Base-by-base conservation (phyloP, 2,329 filamentous ascomycete genomes). In the Lachnellula subtilissima region DNA sequence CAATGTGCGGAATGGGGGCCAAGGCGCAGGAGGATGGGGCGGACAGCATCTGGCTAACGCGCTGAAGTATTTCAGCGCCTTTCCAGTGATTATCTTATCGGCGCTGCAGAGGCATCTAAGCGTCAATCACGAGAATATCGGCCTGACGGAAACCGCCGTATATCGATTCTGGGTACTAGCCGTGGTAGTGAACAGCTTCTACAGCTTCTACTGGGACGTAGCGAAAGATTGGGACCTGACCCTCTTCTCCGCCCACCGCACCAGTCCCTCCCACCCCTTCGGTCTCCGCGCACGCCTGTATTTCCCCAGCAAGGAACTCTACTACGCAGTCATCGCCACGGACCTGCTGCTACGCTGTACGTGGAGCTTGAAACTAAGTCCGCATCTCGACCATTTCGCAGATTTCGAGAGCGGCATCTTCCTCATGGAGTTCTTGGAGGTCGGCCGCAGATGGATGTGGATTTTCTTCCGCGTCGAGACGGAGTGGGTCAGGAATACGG, bases 171-270 rank as follows among this genome's bases (percentile, higher is more conserved):
- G 90, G 86, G 76, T 95, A 32, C 73, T 81, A 37, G 87, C 87
- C 45, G 88, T 90, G 32, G 76, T 91, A 36, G 69, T 94, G 65
- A 97, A 99, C 72, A 95, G 90, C 14, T 77, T 88, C 46, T 99
- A 96, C 74, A 91, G 88, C n/a, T 97, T 97, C 76, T 99, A 94
- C 78, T 99, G 94, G 94, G 94, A 99, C 67, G 85, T 97, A 32
- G 81, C 90, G 54, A 94, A 92, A 75, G 94, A 99, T 77, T 99
- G 94, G 94, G 94, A 97, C 69, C 78, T 99, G 60, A 89, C 88
- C 0, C 79, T 97, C 14, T 89, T 97, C 68, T 83, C 87, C 2
- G 71, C 78, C 1, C 70, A 75, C 14, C 74, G 73, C 39, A 15
- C 87, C 60, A 57, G 5, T 40, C 47, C 48, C n/a, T 83, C 87